These are phyloP conservation scores for Vicia villosa DNA, from an alignment of 306 rosid species.

Conservation along the genomic window DNA sequence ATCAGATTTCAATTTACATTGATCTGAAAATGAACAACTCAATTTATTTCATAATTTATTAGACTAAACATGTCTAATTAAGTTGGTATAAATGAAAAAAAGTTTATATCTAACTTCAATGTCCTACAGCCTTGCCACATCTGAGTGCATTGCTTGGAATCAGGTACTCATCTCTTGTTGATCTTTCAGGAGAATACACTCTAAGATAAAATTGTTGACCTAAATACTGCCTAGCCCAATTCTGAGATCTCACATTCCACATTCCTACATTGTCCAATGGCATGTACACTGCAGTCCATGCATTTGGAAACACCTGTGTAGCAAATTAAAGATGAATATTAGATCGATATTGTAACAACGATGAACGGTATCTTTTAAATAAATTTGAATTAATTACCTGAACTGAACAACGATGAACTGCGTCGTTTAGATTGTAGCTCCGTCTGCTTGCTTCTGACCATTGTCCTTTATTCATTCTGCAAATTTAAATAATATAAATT, in stretches of 20 bases:
- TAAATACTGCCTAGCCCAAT: constrained; percentile 76
- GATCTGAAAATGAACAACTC: too few relatives aligned
- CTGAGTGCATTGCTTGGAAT: constrained; percentile 71
- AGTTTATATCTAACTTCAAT: background rate
- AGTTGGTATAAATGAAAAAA: too few relatives aligned
- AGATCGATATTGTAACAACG: too few relatives aligned
- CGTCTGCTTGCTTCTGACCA: constrained; percentile 37
- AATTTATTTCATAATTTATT: too few relatives aligned
- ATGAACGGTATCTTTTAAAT: too few relatives aligned
- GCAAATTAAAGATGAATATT: too few relatives aligned
- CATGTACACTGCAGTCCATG: too few relatives aligned
- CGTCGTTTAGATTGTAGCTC: too few relatives aligned
- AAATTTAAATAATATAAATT: constrained; percentile 17
- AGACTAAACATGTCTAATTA: too few relatives aligned
- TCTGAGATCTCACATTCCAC: constrained; percentile 89
- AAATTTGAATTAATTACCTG: background rate
- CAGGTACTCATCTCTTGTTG: constrained; percentile 84
- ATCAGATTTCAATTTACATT: too few relatives aligned
- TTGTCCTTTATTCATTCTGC: constrained; percentile 86
- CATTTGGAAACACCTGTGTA: too few relatives aligned
- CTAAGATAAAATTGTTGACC: constrained; percentile 89
- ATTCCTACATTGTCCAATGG: constrained; percentile 62
- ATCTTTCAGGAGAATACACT: constrained; percentile 70
- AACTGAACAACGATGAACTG: too few relatives aligned
- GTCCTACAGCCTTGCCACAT: constrained; percentile 71